phyloP scores from a whole-genome alignment of 2,329 filamentous ascomycete species.

The Gaeumannomyces tritici region DNA sequence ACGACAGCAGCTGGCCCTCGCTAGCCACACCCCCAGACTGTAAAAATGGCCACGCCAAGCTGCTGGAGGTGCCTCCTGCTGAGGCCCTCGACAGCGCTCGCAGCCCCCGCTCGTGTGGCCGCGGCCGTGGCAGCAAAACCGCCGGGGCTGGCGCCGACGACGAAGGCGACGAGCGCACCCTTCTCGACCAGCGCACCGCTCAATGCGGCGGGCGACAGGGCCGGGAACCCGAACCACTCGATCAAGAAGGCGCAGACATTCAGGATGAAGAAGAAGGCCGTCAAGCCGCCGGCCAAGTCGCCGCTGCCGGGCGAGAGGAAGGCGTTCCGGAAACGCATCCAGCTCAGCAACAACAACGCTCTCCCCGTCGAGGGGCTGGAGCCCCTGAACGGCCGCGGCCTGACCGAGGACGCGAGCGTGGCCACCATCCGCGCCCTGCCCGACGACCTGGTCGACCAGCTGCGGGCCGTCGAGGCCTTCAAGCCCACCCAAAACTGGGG shows the following conservation, averaged over 20 bases:
- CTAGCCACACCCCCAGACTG: background rate
- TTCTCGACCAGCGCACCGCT: conserved; percentile 34
- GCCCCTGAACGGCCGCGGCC: conserved; percentile 45
- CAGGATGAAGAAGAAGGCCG: conserved; percentile 41
- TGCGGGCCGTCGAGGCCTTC: conserved; percentile 82
- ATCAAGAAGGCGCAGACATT: conserved; percentile 25
- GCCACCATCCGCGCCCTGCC: conserved; percentile 64
- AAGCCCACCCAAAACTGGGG: conserved; percentile 83
- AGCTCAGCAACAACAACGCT: conserved; percentile 91
- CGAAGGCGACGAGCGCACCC: conserved; percentile 20
- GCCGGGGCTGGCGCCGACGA: background rate
- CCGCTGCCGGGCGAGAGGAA: conserved; percentile 74
- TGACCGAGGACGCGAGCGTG: conserved; percentile 42
- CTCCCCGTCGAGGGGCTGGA: conserved; percentile 62
- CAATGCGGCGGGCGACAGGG: background rate
- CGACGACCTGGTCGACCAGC: conserved; percentile 61
- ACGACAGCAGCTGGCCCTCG: background rate
- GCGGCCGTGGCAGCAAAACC: conserved; percentile 9
- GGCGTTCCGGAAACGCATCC: conserved; percentile 76
- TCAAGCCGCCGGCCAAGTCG: conserved; percentile 36
- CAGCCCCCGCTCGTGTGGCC: conserved; percentile 12
- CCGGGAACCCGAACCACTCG: conserved; percentile 9
- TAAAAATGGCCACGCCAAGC: conserved; percentile 43
- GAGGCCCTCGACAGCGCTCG: conserved; percentile 28
- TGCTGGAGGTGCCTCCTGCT: conserved; percentile 50